These are phyloP conservation scores for Nitzschia sp. DNA, from an alignment of 108 stramenopile species.

Conservation along the genomic window DNA sequence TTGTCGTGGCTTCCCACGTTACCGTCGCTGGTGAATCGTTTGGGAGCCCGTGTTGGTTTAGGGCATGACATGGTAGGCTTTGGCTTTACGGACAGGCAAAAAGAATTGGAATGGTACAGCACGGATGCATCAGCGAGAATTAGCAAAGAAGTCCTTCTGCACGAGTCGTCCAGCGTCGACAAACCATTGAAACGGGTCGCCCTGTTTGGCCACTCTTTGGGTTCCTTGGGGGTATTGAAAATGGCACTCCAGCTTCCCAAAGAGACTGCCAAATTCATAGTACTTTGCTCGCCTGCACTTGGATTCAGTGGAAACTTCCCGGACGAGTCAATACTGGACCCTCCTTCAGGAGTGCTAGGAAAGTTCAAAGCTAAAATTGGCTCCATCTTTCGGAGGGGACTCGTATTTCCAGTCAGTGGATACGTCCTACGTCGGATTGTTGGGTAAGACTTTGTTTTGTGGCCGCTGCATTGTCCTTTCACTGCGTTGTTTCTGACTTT, in stretches of 20 bases:
- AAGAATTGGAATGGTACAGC: conserved; percentile 40
- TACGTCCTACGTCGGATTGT: conserved; percentile 71
- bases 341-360: background rate
- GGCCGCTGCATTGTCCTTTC: background rate
- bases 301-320: conserved; percentile 18
- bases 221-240: conserved; percentile 56
- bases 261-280: conserved; percentile 40
- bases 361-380: background rate
- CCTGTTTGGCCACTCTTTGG: conserved; percentile 84
- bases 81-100: conserved; percentile 83
- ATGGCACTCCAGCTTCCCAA: conserved; percentile 56
- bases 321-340: background rate
- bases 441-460: conserved; percentile 27
- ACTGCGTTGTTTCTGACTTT: background rate
- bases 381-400: background rate
- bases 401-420: conserved; percentile 38
- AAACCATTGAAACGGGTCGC: conserved; percentile 28
- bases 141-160: conserved; percentile 20
- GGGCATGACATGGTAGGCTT: conserved; percentile 85
- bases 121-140: conserved; percentile 50
- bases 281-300: conserved; percentile 76
- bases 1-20: conserved; percentile 66
- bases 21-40: conserved; percentile 43
- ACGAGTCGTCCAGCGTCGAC: background rate
- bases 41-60: conserved; percentile 48